A percentile compares a stretch with the other conserved stretches of the same genome.
Conservation (phyloP, 345 rosid genomes). For the Aurinia saxatilis region DNA sequence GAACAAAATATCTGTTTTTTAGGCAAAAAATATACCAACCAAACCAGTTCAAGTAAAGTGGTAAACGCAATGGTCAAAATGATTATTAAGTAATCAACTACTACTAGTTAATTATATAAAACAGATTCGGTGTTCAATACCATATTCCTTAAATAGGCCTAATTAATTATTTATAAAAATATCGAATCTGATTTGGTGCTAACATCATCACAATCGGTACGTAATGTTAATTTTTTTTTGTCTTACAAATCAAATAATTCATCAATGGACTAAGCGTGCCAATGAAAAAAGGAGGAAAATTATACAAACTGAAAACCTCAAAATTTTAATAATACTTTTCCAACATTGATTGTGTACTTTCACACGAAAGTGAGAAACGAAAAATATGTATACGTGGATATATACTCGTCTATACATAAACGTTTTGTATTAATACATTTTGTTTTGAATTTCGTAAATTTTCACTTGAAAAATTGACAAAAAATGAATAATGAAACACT, state of each 20-base stretch:
- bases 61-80: slow-evolving; percentile 3
- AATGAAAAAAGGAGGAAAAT: too few relatives aligned
- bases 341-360: too few relatives aligned
- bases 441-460: too few relatives aligned
- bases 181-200: background rate
- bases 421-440: too few relatives aligned
- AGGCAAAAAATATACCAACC: slow-evolving; percentile 4
- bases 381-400: too few relatives aligned
- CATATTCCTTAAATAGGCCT: background rate
- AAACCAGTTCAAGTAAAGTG: background rate
- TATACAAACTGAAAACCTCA: too few relatives aligned
- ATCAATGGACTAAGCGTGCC: too few relatives aligned
- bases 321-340: too few relatives aligned
- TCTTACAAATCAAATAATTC: background rate
- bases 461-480: too few relatives aligned
- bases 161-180: background rate
- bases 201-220: background rate
- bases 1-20: slow-evolving; percentile 9
- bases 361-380: too few relatives aligned
- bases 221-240: background rate
- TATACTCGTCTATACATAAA: too few relatives aligned
- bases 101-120: background rate
- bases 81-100: background rate
- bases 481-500: too few relatives aligned
- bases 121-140: background rate